Base-by-base conservation (phyloP, 116 monocot genomes). In the Trichopus zeylanicus region DNA sequence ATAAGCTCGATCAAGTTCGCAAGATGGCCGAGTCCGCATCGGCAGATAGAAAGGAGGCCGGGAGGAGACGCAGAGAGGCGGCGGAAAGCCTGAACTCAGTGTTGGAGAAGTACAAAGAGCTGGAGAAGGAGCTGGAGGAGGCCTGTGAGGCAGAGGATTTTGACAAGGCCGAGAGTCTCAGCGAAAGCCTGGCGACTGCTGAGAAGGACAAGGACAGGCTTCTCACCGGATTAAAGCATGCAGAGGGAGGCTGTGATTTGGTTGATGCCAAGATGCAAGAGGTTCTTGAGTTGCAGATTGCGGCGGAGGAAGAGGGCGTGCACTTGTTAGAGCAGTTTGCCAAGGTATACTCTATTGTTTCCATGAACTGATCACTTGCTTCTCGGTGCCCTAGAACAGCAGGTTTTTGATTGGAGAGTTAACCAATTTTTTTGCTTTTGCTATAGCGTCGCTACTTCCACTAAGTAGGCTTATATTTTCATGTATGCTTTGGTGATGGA, bases 91-190 rank as follows among this genome's bases (percentile, higher is more conserved):
- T 81, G 51, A 75, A 70, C 48, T 25, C 46, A n/a, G 84, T 76
- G 0, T 52, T 68, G 0, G 31, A 57, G 6, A 79, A 46, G 59
- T 68, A 76, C 27, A 79, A 51, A 63, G 79, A 81, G 13, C 46
- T 95, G 47, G 95, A 95, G 70, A 81, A 61, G 61, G 70, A 97
- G 65, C 70, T 97, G 7, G 95, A 97, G 76, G 79, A 67, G 56
- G 95, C 87, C 0, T 86, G 86, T 46, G 95, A 97, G 70, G 77
- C 74, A 0, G 95, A 97, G 34, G 91, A 90, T 52, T 90, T 97
- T 61, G 91, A 90, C 57, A 81, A 46, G 64, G 95, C 95, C 0
- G 95, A 97, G 76, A 81, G 48, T 48, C 62, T 90, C 47, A 97
- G 91, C 27, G 78, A 81, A 37, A 74, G 61, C 23, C 74, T 97